phyloP scores from a whole-genome alignment of 768 basidiomycete species.

The Macrolepiota fuliginosa region DNA sequence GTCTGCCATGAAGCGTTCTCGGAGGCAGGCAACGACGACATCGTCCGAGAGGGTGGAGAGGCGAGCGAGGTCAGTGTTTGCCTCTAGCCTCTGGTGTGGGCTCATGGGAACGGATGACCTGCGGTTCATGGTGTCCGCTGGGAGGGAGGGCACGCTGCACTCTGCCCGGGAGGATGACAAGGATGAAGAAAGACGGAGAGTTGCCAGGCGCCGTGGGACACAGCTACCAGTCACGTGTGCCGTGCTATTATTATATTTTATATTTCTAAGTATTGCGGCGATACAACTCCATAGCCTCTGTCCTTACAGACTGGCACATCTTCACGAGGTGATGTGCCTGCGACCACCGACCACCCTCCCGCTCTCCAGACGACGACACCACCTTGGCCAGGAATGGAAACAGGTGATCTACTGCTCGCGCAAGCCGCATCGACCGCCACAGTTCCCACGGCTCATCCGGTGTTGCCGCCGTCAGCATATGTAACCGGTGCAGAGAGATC shows the following conservation, averaged over 20 bases:
- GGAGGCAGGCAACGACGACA: conserved; percentile 78
- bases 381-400: conserved; percentile 22
- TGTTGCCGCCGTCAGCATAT: conserved; percentile 21
- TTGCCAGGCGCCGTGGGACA: not conserved
- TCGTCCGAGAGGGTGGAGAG: conserved; percentile 77
- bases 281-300: conserved; percentile 19
- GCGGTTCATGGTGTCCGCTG: conserved; percentile 26
- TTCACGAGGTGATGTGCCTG: conserved; percentile 26
- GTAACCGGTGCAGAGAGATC: conserved; percentile 17
- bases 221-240: conserved; percentile 1
- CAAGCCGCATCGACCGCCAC: conserved; percentile 22
- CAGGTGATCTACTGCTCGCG: conserved; percentile 24
- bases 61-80: conserved; percentile 63
- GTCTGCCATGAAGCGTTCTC: conserved; percentile 86
- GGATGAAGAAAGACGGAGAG: conserved; percentile 1
- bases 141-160: conserved; percentile 2
- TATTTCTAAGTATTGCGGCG: not conserved
- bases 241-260: not conserved
- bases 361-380: conserved; percentile 15
- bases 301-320: conserved; percentile 27
- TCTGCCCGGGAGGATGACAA: conserved; percentile 22
- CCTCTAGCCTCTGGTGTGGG: conserved; percentile 71
- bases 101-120: conserved; percentile 35
- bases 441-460: conserved; percentile 24
- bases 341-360: conserved; percentile 23